Evolutionary conservation across 176 grass and related monocot species (phyloP).

Genomic region (Calamus simplicifolius): DNA sequence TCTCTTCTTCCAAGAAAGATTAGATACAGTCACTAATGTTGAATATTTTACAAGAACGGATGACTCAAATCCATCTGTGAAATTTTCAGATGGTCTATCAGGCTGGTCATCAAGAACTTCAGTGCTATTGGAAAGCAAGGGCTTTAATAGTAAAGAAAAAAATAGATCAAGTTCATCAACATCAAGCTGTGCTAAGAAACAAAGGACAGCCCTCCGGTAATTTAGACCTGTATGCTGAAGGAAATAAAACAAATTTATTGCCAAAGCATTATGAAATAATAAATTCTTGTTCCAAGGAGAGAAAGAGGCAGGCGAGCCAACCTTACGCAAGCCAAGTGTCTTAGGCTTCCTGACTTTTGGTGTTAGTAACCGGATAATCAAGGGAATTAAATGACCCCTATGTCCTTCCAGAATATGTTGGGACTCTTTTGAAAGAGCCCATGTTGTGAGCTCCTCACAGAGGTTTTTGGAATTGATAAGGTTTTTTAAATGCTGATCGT

Average conservation of each 20-base stretch:
- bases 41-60: conserved; percentile 35
- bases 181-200: conserved; percentile 81
- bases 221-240: conserved; percentile 71
- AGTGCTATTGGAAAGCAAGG: conserved; percentile 42
- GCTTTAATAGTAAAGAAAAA: conserved; percentile 68
- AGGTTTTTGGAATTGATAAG: conserved; percentile 57
- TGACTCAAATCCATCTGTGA: conserved; percentile 9
- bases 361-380: conserved; percentile 71
- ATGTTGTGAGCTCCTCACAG: conserved; percentile 85
- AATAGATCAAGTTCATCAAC: conserved; percentile 75
- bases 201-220: conserved; percentile 79
- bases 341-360: conserved; percentile 85
- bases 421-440: conserved; percentile 74
- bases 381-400: conserved; percentile 55
- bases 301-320: conserved; percentile 10
- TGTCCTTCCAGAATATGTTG: conserved; percentile 59
- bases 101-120: conserved; percentile 38
- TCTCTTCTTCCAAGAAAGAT: conserved; percentile 61
- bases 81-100: conserved; percentile 23
- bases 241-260: background rate
- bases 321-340: conserved; percentile 83
- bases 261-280: no score
- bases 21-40: conserved; percentile 38
- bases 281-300: no score
- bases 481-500: conserved; percentile 63